phyloP scores from a whole-genome alignment of 1,139 yeast species.

The Hanseniaspora gamundiae region DNA sequence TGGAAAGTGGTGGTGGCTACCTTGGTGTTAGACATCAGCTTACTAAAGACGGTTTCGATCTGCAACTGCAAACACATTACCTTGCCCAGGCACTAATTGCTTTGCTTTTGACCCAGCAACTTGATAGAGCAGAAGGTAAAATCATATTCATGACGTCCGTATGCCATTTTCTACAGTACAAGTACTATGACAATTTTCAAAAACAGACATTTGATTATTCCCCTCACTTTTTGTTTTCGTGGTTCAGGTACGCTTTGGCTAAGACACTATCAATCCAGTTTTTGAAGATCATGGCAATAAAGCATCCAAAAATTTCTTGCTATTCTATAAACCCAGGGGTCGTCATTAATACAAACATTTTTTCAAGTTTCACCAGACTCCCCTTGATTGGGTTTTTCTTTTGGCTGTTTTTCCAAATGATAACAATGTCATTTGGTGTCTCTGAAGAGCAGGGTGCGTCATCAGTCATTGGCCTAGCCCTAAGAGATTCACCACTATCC shows the following conservation, averaged over 20 bases:
- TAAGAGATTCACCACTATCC: constrained; percentile 32
- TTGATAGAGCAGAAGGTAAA: constrained; percentile 37
- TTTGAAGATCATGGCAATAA: constrained; percentile 49
- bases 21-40: constrained; percentile 59
- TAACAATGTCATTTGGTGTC: constrained; percentile 60
- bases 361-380: constrained; percentile 64
- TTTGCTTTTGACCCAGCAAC: constrained; percentile 42
- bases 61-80: constrained; percentile 71
- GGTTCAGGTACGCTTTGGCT: constrained; percentile 71
- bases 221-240: constrained; percentile 61
- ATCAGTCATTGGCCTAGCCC: constrained; percentile 53
- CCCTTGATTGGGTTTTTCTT: constrained; percentile 64
- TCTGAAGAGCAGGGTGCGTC: constrained; percentile 59
- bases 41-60: constrained; percentile 65
- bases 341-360: constrained; percentile 65
- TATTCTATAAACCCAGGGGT: constrained; percentile 78
- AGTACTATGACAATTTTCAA: constrained; percentile 23
- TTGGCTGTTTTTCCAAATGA: constrained; percentile 56
- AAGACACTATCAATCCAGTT: constrained; percentile 74
- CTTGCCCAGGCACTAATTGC: constrained; percentile 66
- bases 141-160: constrained; percentile 59
- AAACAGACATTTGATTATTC: constrained; percentile 41
- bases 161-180: constrained; percentile 45
- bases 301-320: constrained; percentile 54
- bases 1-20: constrained; percentile 79